Evolutionary conservation across 495 filamentous ascomycete genomes (phyloP).

Genomic region (Penicillium soppii): DNA sequence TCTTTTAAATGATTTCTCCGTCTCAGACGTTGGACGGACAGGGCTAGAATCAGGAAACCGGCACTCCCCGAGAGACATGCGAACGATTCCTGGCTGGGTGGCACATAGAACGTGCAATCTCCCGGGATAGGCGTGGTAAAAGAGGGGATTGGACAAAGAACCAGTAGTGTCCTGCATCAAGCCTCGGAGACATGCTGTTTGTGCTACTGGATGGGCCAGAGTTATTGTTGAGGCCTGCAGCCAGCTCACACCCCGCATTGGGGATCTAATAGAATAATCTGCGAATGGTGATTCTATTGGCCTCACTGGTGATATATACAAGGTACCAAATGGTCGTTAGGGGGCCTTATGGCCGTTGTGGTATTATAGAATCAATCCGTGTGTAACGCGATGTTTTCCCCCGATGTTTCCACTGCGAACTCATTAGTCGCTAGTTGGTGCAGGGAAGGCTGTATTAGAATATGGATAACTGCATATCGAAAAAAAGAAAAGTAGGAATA

Average conservation of each 20-base stretch:
- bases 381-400: constrained; percentile 1
- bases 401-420: background rate
- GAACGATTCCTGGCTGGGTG: background rate
- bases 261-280: background rate
- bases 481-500: background rate
- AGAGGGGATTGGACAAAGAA: background rate
- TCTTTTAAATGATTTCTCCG: constrained; percentile 2
- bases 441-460: background rate
- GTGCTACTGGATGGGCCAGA: background rate
- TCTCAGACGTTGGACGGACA: background rate
- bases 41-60: background rate
- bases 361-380: background rate
- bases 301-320: no score
- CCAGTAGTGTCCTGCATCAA: background rate
- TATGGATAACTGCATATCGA: background rate
- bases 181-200: background rate
- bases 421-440: background rate
- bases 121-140: background rate
- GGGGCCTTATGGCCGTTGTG: background rate
- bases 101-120: background rate
- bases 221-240: background rate
- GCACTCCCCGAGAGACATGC: background rate
- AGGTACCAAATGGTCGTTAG: no score
- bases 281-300: background rate
- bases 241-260: background rate